phyloP scores from a whole-genome alignment of 2,329 filamentous ascomycete species.

The Penicillium sp. region DNA sequence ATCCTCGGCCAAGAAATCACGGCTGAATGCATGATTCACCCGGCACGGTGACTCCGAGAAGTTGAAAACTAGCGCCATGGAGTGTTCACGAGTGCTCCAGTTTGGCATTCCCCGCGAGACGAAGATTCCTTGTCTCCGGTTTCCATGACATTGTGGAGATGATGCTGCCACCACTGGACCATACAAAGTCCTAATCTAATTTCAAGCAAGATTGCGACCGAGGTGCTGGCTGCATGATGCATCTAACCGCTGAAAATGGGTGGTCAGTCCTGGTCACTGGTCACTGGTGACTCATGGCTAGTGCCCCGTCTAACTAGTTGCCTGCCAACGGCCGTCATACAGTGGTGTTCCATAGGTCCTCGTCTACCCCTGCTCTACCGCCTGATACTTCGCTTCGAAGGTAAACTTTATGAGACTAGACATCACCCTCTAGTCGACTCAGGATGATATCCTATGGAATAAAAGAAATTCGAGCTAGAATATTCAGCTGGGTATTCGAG shows the following conservation, averaged over 20 bases:
- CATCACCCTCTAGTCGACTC: too few species aligned
- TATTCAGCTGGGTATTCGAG: too few species aligned
- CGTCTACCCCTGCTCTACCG: background rate
- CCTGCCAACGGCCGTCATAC: background rate
- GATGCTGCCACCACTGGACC: background rate
- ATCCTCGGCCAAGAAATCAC: conserved; percentile 10
- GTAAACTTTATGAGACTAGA: too few species aligned
- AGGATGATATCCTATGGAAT: too few species aligned
- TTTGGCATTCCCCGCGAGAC: background rate
- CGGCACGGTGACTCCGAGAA: conserved; percentile 14
- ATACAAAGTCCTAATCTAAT: background rate
- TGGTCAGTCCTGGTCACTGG: background rate
- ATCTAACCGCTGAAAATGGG: background rate
- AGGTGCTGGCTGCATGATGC: background rate
- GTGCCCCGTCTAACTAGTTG: background rate
- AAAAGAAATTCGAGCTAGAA: background rate
- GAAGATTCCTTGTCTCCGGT: background rate
- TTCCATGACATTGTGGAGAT: background rate
- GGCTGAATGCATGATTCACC: conserved; percentile 4
- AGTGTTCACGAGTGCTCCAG: background rate
- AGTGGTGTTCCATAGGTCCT: too few species aligned
- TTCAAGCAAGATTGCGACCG: background rate
- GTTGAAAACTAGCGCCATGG: background rate
- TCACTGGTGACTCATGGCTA: background rate
- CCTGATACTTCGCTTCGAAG: too few species aligned